phyloP scores from a whole-genome alignment of 1,139 yeast species.

The Candida sanyaensis region DNA sequence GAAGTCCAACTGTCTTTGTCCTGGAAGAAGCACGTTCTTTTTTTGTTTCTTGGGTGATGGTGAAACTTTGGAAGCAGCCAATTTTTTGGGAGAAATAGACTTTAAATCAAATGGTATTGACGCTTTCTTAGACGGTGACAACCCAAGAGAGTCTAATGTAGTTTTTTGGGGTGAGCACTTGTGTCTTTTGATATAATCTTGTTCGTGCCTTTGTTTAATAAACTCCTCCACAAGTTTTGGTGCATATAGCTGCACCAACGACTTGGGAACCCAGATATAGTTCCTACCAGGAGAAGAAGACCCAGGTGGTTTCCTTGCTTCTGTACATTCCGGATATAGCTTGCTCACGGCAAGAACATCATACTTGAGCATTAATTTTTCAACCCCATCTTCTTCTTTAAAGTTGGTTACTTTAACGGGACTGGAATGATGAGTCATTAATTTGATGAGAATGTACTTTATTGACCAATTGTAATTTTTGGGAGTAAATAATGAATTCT shows the following conservation, averaged over 20 bases:
- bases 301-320: conserved; percentile 5
- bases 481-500: conserved; percentile 2
- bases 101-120: conserved; percentile 3
- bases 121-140: conserved; percentile 9
- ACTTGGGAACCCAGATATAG: conserved; percentile 20
- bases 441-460: conserved; percentile 9
- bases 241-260: conserved; percentile 13
- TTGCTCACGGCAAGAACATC: conserved; percentile 7
- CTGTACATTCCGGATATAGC: conserved; percentile 10
- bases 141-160: conserved; percentile 11
- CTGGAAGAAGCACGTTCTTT: not conserved
- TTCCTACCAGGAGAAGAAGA: conserved; percentile 3
- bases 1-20: conserved; percentile 7
- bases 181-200: conserved; percentile 7
- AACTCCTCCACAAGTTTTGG: conserved; percentile 12
- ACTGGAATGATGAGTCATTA: conserved; percentile 5
- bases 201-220: conserved; percentile 7
- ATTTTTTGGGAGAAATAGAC: conserved; percentile 2
- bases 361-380: conserved; percentile 13
- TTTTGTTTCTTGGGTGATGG: conserved; percentile 3
- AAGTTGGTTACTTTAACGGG: conserved; percentile 7
- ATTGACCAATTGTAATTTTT: conserved; percentile 5
- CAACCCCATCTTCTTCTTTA: conserved; percentile 11
- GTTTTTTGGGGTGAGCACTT: conserved; percentile 11
- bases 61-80: not conserved